Percentiles rank a stretch among this genome's conserved stretches.
Evolutionary conservation across 2,329 filamentous ascomycete genomes (phyloP).

Genomic region (Corynespora cassiicola): DNA sequence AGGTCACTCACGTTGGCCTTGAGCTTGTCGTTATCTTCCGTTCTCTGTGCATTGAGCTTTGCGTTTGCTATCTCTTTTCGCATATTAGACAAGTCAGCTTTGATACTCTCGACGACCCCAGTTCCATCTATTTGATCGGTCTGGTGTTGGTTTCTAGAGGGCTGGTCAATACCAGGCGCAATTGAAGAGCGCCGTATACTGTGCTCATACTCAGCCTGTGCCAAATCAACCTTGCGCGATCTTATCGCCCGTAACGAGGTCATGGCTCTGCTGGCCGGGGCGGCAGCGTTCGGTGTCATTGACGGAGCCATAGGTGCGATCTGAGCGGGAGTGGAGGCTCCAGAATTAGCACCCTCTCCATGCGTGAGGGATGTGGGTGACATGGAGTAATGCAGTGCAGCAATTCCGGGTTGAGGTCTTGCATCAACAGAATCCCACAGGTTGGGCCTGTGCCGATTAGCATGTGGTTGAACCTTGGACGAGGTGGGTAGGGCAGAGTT

Average conservation of each 20-base stretch:
- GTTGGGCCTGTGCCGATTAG: constrained; percentile 18
- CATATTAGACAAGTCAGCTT: too few relatives aligned
- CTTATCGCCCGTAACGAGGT: neutral
- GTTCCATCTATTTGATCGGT: neutral
- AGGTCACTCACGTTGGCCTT: too few relatives aligned
- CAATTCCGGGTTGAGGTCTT: neutral
- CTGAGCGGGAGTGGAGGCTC: constrained; percentile 23
- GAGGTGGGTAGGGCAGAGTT: too few relatives aligned
- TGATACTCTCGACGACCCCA: too few relatives aligned
- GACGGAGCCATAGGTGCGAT: constrained; percentile 25
- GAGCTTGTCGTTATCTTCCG: too few relatives aligned
- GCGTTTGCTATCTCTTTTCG: too few relatives aligned
- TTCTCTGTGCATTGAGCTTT: too few relatives aligned
- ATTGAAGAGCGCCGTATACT: too few relatives aligned
- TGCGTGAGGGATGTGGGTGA: constrained; percentile 13
- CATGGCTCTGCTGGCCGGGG: neutral
- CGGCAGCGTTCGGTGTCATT: constrained; percentile 14
- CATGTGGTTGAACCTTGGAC: too few relatives aligned
- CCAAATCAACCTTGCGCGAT: neutral
- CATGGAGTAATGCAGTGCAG: constrained; percentile 5
- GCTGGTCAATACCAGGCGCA: too few relatives aligned
- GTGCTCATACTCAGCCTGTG: neutral
- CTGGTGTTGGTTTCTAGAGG: neutral
- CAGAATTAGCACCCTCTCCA: constrained; percentile 9
- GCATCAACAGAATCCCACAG: constrained; percentile 7